Evolutionary conservation across 768 basidiomycete species (phyloP), one percentile per base, ranked within the genome.

Genomic region (Suillus brevipes): DNA sequence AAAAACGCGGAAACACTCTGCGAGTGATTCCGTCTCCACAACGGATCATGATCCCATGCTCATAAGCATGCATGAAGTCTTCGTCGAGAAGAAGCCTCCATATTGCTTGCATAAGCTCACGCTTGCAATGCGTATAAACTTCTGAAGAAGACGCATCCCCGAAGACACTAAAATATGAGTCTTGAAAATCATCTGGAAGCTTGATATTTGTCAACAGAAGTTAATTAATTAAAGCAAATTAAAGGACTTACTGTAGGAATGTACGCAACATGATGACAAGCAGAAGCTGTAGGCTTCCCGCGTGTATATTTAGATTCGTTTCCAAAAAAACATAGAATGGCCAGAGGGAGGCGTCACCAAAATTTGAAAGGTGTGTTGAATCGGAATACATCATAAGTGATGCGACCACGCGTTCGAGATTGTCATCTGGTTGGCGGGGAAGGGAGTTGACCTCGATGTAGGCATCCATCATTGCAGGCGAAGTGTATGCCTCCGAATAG

Each of bases 311-410:
- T 70, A 14, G 69, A 70, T 34, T 66, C 62, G 6, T 71, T 71
- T 0, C 67, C 62, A 18, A 68, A 62, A 58, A 70, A 1, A 71
- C 10, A 34, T 70, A 71, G 5, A 71, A 37, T 2, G 69, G 70
- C 70, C 69, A 71, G 6, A 71, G 40, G 0, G 63, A 57, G 3
- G 65, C 61, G 47, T 64, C 55, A 1, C 68, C 59, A 14, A 67
- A 74, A 28, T 64, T 64, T 0, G 71, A 62, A 8, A 73, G 71
- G 57, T 73, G 72, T 2, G 73, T 74, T 0, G 63, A 58, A 52
- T 74, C 72, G 0, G 73, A 74, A 65, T 71, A 73, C 28, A 69
- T 36, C 71, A 72, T 71, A 25, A 72, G 52, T 3, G 66, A 57
- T 2, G 67, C 66, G 16, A 74, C 61, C 8, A 67, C 65, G 6